Evolutionary conservation across 371 early-diverging fungal species (phyloP), one percentile per base, ranked within the genome.

Genomic region (Apophysomyces elegans): DNA sequence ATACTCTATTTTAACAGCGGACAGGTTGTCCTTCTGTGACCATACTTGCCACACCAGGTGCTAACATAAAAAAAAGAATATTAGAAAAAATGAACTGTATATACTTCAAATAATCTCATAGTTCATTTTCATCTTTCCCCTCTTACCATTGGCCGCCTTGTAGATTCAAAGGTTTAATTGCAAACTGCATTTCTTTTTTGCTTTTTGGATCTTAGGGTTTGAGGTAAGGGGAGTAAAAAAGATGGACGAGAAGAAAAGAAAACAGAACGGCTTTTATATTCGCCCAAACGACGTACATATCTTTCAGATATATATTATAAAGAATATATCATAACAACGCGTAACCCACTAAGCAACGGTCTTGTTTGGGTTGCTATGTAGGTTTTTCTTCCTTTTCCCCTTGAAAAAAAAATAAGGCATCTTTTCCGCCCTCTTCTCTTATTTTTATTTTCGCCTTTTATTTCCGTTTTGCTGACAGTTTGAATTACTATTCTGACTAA

Each of bases 141-240:
- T 58, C 63, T 75, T 73, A 82, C 82, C 82, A 82, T 78, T 82
- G 82, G 26, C 82, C 82, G 1, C 82, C 82, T 66, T 74, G 67
- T 58, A 82, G 61, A 50, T 79, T 77, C 41, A 79, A 66, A 35
- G 82, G 79, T 64, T 75, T 77, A 37, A 76, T 70, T 50, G 68
- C 62, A 47, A 61, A 61, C 2, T 66, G 56, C 61, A 63, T 66
- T n/a, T 46, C 58, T 47, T 50, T n/a, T 50, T 21, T 9, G 13
- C 13, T n/a, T 26, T 60, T 26, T 41, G 21, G 18, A 60, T 43
- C 12, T 36, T 32, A 37, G 37, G 4, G 58, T 58, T n/a, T 4
- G 21, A 21, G 32, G 58, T n/a, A 37, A 60, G 18, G 60, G 59
- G 18, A 36, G 38, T 16, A 13, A 60, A 39, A 26, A 60, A 60